Evolutionary conservation across 2,329 filamentous ascomycete species (phyloP).

Genomic region (Clonostachys chloroleuca): DNA sequence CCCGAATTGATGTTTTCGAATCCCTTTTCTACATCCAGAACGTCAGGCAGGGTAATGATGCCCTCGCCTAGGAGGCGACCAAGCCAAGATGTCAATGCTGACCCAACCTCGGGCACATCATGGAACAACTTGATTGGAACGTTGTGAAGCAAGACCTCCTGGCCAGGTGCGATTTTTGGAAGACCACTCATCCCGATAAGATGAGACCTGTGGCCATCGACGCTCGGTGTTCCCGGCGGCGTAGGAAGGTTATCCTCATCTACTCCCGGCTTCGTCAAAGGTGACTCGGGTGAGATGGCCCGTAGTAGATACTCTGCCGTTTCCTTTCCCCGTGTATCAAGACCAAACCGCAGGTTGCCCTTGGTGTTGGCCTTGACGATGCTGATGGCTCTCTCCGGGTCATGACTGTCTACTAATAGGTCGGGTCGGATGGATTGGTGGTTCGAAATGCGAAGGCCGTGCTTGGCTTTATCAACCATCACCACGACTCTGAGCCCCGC

Average conservation of each 20-base stretch:
- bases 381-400: constrained; percentile 59
- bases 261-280: not conserved
- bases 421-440: constrained; percentile 44
- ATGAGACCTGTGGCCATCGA: constrained; percentile 33
- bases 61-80: constrained; percentile 56
- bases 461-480: constrained; percentile 62
- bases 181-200: constrained; percentile 64
- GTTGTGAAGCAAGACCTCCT: constrained; percentile 51
- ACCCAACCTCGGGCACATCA: constrained; percentile 58
- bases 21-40: constrained; percentile 61
- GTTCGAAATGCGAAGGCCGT: constrained; percentile 53
- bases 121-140: constrained; percentile 78
- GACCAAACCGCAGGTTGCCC: constrained; percentile 57
- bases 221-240: constrained; percentile 29
- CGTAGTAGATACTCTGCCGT: constrained; percentile 54
- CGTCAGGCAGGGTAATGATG: constrained; percentile 54
- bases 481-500: constrained; percentile 61
- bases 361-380: constrained; percentile 57
- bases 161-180: constrained; percentile 47
- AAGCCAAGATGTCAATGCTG: constrained; percentile 60
- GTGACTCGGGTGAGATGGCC: constrained; percentile 27
- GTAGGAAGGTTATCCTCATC: constrained; percentile 13
- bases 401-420: constrained; percentile 64
- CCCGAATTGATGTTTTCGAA: constrained; percentile 64
- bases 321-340: constrained; percentile 65